A percentile compares a stretch with the other conserved stretches of the same genome.
phyloP scores from a whole-genome alignment of 1,284 basidiomycete species.

The Apiotrichum domesticum region DNA sequence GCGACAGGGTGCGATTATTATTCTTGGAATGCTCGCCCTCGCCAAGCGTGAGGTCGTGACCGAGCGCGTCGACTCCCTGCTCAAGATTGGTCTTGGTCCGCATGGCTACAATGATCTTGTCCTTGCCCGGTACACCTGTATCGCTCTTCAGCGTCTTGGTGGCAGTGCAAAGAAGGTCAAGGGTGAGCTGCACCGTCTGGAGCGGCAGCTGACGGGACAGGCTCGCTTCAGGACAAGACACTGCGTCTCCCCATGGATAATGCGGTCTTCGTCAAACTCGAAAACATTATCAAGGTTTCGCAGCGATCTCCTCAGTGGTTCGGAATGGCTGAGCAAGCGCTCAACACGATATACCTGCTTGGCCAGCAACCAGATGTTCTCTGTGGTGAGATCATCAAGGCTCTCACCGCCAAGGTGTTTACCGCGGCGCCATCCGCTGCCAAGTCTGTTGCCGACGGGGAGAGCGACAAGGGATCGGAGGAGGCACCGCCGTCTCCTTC shows the following conservation, averaged over 20 bases:
- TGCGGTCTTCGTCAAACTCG: conserved; percentile 74
- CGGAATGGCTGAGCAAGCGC: conserved; percentile 88
- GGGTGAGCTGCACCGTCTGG: conserved; percentile 51
- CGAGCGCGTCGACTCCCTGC: conserved; percentile 75
- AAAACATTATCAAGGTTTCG: conserved; percentile 68
- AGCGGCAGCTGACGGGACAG: conserved; percentile 43
- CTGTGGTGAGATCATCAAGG: conserved; percentile 75
- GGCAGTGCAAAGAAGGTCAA: conserved; percentile 97
- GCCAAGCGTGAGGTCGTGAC: conserved; percentile 79
- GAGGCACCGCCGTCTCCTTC: neutral
- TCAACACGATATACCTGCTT: conserved; percentile 92
- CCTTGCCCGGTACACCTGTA: conserved; percentile 86
- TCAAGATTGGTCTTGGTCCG: conserved; percentile 82
- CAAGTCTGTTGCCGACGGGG: conserved; percentile 5
- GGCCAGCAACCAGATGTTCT: conserved; percentile 88
- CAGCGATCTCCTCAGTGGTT: conserved; percentile 84
- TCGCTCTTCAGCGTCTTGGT: conserved; percentile 83
- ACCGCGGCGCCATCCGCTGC: neutral
- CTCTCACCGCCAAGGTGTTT: conserved; percentile 70
- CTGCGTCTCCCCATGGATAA: conserved; percentile 84
- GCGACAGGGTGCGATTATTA: conserved; percentile 85
- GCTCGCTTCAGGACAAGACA: conserved; percentile 80
- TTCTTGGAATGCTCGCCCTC: conserved; percentile 90
- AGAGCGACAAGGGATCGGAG: conserved; percentile 10
- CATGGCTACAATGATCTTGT: conserved; percentile 79